A percentile compares a stretch with the other conserved stretches of the same genome.
These are phyloP conservation scores for Tulasnella sp. DNA, from an alignment of 768 basidiomycete genomes.

Conservation along the genomic window DNA sequence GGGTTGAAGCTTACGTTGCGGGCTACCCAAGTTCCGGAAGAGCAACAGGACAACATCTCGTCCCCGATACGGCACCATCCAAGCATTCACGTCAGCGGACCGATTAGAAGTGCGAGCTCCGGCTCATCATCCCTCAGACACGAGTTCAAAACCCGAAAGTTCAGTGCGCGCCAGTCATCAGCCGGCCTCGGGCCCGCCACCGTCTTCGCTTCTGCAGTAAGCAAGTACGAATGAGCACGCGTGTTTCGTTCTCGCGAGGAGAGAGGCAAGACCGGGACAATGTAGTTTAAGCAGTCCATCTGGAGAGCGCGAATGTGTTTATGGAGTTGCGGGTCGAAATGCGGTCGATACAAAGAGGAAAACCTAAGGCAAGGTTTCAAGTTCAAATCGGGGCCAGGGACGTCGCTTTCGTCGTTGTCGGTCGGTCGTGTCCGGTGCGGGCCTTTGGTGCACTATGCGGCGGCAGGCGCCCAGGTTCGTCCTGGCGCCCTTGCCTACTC, in stretches of 20 bases:
- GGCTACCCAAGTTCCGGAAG: conserved; percentile 8
- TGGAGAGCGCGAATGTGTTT: neutral
- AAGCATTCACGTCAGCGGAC: neutral
- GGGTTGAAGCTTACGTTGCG: neutral
- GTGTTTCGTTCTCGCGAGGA: neutral
- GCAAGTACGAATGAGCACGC: conserved; percentile 3
- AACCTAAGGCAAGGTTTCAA: neutral
- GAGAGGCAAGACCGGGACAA: neutral
- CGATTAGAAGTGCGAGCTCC: neutral
- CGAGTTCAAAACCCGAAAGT: neutral
- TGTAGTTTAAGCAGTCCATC: neutral
- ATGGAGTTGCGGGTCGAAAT: neutral
- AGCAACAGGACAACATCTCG: neutral
- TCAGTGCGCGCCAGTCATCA: neutral
- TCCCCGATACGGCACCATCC: too few relatives aligned
- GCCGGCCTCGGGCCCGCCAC: neutral
- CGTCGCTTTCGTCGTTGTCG: neutral
- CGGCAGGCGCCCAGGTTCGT: conserved; percentile 16
- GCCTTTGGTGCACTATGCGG: conserved; percentile 22
- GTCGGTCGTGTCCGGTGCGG: conserved; percentile 12
- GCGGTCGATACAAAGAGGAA: neutral
- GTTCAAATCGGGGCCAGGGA: conserved; percentile 20
- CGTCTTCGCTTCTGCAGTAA: conserved; percentile 14
- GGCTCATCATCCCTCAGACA: neutral
- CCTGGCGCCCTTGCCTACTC: conserved; percentile 22